A percentile compares a stretch with the other conserved stretches of the same genome.
Conservation (phyloP, 495 filamentous ascomycete species). For the Aspergillus hancockii region DNA sequence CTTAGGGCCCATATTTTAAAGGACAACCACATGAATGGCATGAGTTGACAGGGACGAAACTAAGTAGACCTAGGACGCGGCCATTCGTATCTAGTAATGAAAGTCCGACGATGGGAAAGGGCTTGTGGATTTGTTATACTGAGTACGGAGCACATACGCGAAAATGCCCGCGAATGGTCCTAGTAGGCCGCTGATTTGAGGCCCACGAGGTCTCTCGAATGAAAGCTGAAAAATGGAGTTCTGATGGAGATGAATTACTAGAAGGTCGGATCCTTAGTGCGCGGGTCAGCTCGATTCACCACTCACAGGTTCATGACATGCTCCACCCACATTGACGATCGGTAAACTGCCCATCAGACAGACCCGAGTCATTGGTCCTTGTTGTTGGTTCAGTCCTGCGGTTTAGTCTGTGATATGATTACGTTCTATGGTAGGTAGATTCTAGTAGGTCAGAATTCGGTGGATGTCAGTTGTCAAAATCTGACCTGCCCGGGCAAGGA, state of each 20-base stretch:
- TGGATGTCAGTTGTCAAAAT: conserved; percentile 3
- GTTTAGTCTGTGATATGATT: not conserved
- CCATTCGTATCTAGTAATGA: conserved; percentile 7
- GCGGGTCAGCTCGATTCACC: conserved; percentile 17
- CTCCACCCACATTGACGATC: conserved; percentile 20
- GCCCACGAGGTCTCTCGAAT: not conserved
- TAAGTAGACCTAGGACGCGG: conserved; percentile 6
- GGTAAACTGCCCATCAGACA: conserved; percentile 7
- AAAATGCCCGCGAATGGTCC: not conserved
- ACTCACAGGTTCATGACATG: conserved; percentile 11
- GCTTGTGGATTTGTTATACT: no score
- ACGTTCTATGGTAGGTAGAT: not conserved
- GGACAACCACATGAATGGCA: conserved; percentile 18
- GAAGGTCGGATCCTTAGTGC: conserved; percentile 10
- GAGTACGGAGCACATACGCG: not conserved
- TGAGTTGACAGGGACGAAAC: conserved; percentile 17
- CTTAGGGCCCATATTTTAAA: conserved; percentile 19
- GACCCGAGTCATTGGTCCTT: conserved; percentile 18
- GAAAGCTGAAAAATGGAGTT: conserved; percentile 18
- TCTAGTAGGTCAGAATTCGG: not conserved
- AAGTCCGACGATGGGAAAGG: not conserved
- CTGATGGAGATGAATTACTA: conserved; percentile 8
- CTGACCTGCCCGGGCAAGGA: not conserved
- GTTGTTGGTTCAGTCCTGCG: conserved; percentile 1
- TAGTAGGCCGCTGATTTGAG: not conserved